These are phyloP conservation scores for Neodidymelliopsis sp. DNA, from an alignment of 2,329 filamentous ascomycete genomes.

Conservation along the genomic window DNA sequence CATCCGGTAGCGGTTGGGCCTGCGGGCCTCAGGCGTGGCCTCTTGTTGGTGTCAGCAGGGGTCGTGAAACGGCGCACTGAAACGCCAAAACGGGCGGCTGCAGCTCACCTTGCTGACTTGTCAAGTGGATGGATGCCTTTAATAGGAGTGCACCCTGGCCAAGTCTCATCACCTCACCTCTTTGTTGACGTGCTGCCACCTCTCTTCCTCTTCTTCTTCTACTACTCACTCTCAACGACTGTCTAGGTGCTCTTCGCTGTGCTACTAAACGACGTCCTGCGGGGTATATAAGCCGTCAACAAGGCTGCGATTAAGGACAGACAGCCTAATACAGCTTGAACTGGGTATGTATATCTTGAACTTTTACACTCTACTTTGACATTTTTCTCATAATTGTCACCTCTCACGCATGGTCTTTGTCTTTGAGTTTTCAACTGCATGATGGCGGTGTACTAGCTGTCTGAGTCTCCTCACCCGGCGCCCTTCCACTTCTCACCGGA, in stretches of 20 bases:
- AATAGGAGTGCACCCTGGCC: slow-evolving; percentile 32
- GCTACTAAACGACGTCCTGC: slow-evolving; percentile 16
- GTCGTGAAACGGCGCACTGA: slow-evolving; percentile 47
- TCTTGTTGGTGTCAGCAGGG: slow-evolving; percentile 44
- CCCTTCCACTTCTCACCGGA: slow-evolving; percentile 1
- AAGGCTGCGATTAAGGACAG: not conserved
- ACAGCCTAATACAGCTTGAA: not conserved
- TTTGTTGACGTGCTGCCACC: slow-evolving; percentile 24
- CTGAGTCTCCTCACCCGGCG: not conserved
- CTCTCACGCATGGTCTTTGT: too few relatives aligned
- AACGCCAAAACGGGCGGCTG: slow-evolving; percentile 46
- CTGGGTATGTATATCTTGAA: slow-evolving; percentile 11
- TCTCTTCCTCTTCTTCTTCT: slow-evolving; percentile 10
- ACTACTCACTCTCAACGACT: too few relatives aligned
- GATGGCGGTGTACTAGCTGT: too few relatives aligned
- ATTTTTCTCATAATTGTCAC: too few relatives aligned
- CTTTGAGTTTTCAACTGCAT: too few relatives aligned
- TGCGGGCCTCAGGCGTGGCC: slow-evolving; percentile 32
- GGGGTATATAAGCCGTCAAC: slow-evolving; percentile 8
- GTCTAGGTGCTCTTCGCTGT: slow-evolving; percentile 14
- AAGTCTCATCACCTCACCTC: slow-evolving; percentile 28
- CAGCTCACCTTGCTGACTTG: slow-evolving; percentile 38
- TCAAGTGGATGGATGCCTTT: slow-evolving; percentile 22
- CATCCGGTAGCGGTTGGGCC: slow-evolving; percentile 11
- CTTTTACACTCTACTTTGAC: not conserved